These are phyloP conservation scores for Diaporthe vaccinii DNA, from an alignment of 2,329 filamentous ascomycete species.

Conservation along the genomic window DNA sequence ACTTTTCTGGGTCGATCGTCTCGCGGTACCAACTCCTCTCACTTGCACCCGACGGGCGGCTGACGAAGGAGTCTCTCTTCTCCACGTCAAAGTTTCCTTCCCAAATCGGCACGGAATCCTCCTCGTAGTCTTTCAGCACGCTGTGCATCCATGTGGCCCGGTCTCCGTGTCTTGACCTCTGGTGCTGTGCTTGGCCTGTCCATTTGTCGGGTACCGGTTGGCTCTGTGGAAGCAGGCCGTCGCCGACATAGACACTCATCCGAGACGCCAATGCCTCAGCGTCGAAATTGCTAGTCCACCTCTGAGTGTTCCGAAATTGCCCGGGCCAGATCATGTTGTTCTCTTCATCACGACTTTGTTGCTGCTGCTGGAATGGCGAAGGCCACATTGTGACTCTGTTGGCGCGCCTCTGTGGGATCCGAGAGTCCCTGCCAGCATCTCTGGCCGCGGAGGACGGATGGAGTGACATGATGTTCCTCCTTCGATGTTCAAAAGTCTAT, in stretches of 20 bases:
- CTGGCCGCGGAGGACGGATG: slow-evolving; percentile 31
- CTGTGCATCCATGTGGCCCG: slow-evolving; percentile 41
- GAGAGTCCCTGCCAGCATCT: slow-evolving; percentile 3
- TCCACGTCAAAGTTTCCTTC: slow-evolving; percentile 44
- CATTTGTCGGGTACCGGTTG: slow-evolving; percentile 38
- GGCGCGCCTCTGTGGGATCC: slow-evolving; percentile 25
- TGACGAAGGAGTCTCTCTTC: slow-evolving; percentile 41
- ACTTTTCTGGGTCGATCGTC: slow-evolving; percentile 41
- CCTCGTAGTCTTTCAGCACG: slow-evolving; percentile 33
- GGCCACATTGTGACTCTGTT: slow-evolving; percentile 44
- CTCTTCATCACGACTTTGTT: slow-evolving; percentile 24
- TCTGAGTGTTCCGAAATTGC: slow-evolving; percentile 31
- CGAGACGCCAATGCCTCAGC: slow-evolving; percentile 43
- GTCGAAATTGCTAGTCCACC: slow-evolving; percentile 44
- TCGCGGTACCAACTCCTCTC: slow-evolving; percentile 40
- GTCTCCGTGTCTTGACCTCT: slow-evolving; percentile 23
- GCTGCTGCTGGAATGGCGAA: slow-evolving; percentile 37
- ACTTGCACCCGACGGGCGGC: slow-evolving; percentile 31
- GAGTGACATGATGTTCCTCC: slow-evolving; percentile 36
- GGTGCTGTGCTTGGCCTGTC: slow-evolving; percentile 35
- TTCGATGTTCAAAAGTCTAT: no score
- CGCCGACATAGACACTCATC: slow-evolving; percentile 44
- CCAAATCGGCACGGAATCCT: slow-evolving; percentile 40
- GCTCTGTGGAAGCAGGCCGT: slow-evolving; percentile 41
- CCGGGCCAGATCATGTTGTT: slow-evolving; percentile 37